These are phyloP conservation scores for Suhomyces canberraensis DNA, from an alignment of 805 yeast genomes.

Conservation along the genomic window DNA sequence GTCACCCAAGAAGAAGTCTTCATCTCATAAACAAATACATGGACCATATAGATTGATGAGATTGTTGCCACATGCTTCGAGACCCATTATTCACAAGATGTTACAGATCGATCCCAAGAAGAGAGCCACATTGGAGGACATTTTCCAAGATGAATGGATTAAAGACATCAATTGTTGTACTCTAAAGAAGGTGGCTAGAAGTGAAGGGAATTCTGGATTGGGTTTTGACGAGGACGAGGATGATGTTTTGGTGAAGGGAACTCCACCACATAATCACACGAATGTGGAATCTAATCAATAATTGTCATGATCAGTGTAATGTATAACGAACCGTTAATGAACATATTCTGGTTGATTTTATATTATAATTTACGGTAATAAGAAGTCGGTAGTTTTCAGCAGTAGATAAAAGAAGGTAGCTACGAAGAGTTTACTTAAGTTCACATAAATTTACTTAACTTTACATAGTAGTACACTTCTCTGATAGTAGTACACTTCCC, in stretches of 20 bases:
- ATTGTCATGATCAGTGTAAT: neutral
- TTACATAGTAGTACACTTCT: too few species aligned
- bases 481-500: too few species aligned
- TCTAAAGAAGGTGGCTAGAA: conserved; percentile 20
- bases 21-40: conserved; percentile 57
- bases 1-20: conserved; percentile 28
- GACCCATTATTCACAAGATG: conserved; percentile 71
- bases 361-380: too few species aligned
- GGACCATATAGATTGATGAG: conserved; percentile 84
- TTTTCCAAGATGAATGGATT: conserved; percentile 71
- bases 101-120: conserved; percentile 55
- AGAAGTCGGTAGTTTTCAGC: too few species aligned
- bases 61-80: conserved; percentile 75
- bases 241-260: conserved; percentile 31
- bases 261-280: conserved; percentile 41
- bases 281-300: conserved; percentile 16
- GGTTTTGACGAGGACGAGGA: conserved; percentile 38
- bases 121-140: conserved; percentile 66
- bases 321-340: neutral
- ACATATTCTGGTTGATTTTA: neutral
- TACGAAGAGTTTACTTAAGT: too few species aligned
- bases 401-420: too few species aligned
- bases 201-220: conserved; percentile 18
- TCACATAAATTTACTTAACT: too few species aligned
- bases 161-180: conserved; percentile 61